Evolutionary conservation across 2,329 filamentous ascomycete species (phyloP).

Genomic region (Pseudopithomyces maydicus): DNA sequence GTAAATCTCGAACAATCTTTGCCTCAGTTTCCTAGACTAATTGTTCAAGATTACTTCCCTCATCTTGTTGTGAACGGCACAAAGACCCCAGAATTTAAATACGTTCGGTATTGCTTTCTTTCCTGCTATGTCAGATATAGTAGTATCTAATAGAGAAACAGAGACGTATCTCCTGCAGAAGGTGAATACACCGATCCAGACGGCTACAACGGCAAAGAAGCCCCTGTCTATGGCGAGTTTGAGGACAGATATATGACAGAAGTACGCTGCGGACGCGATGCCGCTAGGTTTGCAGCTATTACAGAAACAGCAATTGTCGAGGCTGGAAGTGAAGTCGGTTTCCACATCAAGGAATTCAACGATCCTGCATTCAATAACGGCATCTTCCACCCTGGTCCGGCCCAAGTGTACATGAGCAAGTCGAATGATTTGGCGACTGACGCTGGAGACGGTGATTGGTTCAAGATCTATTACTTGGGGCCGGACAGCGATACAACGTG

Average conservation of each 20-base stretch:
- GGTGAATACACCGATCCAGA: background rate
- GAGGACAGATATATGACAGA: constrained; percentile 9
- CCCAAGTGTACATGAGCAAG: constrained; percentile 12
- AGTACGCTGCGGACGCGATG: constrained; percentile 10
- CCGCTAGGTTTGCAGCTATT: background rate
- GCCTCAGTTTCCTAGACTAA: background rate
- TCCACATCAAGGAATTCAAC: constrained; percentile 6
- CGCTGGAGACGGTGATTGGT: constrained; percentile 13
- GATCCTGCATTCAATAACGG: constrained; percentile 5
- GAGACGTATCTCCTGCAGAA: constrained; percentile 5
- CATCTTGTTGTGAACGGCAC: constrained; percentile 12
- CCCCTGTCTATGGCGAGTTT: constrained; percentile 10
- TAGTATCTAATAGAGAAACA: background rate
- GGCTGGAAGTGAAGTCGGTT: constrained; percentile 7
- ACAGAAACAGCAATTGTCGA: constrained; percentile 5
- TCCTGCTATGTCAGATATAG: background rate
- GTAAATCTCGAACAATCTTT: background rate
- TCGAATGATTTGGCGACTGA: constrained; percentile 6
- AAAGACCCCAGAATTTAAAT: constrained; percentile 13
- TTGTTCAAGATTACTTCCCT: constrained; percentile 10
- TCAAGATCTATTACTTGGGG: constrained; percentile 13
- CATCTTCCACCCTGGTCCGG: constrained; percentile 12
- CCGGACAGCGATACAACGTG: constrained; percentile 4
- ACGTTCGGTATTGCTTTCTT: background rate
- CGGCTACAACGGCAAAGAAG: constrained; percentile 12